Evolutionary conservation across 2,329 filamentous ascomycete genomes (phyloP).

Genomic region (Aureobasidium mangrovei): DNA sequence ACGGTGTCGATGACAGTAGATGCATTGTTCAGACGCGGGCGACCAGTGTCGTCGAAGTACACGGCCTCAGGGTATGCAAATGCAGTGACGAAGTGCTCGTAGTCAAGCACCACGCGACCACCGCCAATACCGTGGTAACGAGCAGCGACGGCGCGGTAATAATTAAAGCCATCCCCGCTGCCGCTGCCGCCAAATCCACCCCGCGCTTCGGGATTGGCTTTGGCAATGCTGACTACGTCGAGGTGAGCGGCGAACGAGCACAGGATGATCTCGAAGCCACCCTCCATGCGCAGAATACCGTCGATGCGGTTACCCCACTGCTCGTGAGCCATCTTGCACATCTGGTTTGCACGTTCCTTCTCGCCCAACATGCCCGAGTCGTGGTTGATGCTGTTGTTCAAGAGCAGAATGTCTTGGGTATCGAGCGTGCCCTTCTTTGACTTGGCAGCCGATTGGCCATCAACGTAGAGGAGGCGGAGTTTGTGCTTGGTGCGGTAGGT

Average conservation of each 20-base stretch:
- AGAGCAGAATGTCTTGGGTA: constrained; percentile 54
- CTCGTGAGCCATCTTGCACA: constrained; percentile 46
- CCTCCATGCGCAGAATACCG: constrained; percentile 58
- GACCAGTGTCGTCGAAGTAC: constrained; percentile 24
- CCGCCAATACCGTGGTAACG: constrained; percentile 39
- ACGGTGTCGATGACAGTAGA: constrained; percentile 30
- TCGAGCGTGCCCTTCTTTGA: constrained; percentile 58
- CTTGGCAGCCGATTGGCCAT: constrained; percentile 62
- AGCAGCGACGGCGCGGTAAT: constrained; percentile 33
- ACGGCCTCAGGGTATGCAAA: constrained; percentile 34
- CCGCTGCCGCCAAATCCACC: constrained; percentile 15
- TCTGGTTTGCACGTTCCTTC: constrained; percentile 40
- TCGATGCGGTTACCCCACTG: constrained; percentile 49
- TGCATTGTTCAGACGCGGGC: constrained; percentile 34
- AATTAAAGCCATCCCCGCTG: constrained; percentile 20
- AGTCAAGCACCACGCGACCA: constrained; percentile 37
- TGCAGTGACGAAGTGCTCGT: constrained; percentile 41
- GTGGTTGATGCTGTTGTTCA: constrained; percentile 18
- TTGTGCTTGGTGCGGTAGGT: constrained; percentile 52
- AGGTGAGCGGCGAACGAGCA: constrained; percentile 50
- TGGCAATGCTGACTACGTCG: constrained; percentile 27
- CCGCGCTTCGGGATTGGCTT: constrained; percentile 16
- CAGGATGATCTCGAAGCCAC: constrained; percentile 61
- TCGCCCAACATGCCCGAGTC: constrained; percentile 37
- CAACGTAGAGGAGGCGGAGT: constrained; percentile 57